Base-by-base conservation (phyloP, 148 eudicot genomes). In the Vaccinium darrowii region DNA sequence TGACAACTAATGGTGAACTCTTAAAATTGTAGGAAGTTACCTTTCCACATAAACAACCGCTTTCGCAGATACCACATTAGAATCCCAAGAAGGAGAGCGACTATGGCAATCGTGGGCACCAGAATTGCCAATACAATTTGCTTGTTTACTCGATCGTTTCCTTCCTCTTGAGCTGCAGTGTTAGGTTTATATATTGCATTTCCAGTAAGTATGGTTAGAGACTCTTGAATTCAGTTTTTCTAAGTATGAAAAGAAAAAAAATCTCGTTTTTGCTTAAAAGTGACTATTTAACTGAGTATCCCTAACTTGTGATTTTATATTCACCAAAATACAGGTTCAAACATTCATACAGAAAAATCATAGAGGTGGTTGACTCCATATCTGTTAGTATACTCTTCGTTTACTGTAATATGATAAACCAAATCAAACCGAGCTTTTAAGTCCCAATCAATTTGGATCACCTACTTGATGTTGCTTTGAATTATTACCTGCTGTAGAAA, bases 401-500 rank as follows among this genome's bases (percentile, higher is more conserved):
- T n/a, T 1, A 60, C 21, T 58, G 2, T 9, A 62, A 3, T 2
- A 23, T n/a, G 5, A 16, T 57, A 63, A 63, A 23, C 71, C 27
- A 21, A 2, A 62, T 1, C 10, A 23, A 65, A 67, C 72, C 5
- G 5, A 23, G 30, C 1, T 33, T 30, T 23, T 23, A n/a, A 23
- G 33, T 11, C 13, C 5, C 72, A 63, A 65, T 25, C 0, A 3
- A 25, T 67, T 67, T 13, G 73, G 33, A 6, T 27, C 0, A 11
- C 5, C 47, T 73, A 43, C 25, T 8, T 8, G 12, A 8, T 8
- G 4, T 7, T 16, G n/a, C 0, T 18, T 19, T 39, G 18, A 36
- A 13, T 0, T 19, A n/a, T 71, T 87, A 89, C 90, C 90, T 81
- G 91, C 87, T 39, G 51, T 78, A n/a, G 93, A 88, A 72, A 91